Evolutionary conservation across 441 rosid species (phyloP).

Genomic region (Flueggea neowawraea): DNA sequence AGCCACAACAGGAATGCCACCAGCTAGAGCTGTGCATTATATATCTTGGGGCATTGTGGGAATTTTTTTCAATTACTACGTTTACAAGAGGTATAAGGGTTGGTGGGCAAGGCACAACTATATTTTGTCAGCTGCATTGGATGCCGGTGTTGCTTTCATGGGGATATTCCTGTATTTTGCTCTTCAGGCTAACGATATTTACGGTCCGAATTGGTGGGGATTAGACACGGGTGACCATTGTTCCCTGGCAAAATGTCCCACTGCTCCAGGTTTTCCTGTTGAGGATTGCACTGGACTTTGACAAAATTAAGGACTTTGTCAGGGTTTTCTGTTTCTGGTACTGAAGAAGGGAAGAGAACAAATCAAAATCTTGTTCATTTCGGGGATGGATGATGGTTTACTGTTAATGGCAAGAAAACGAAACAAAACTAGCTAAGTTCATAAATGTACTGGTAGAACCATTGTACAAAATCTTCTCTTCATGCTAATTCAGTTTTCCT

Average conservation of each 20-base stretch:
- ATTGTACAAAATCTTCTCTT: too few relatives aligned
- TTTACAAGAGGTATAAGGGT: conserved; percentile 50
- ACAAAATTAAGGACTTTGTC: neutral
- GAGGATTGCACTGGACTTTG: conserved; percentile 51
- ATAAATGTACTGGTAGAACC: too few relatives aligned
- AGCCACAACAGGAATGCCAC: conserved; percentile 47
- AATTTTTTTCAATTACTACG: conserved; percentile 55
- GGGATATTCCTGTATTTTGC: conserved; percentile 53
- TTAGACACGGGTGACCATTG: conserved; percentile 46
- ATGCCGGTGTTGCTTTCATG: conserved; percentile 76
- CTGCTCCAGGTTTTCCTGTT: conserved; percentile 53
- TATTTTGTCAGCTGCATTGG: conserved; percentile 69
- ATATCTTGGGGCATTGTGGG: conserved; percentile 69
- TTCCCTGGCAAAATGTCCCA: conserved; percentile 56
- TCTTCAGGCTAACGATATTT: conserved; percentile 44
- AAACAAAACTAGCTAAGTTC: too few relatives aligned
- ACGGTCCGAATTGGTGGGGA: conserved; percentile 78
- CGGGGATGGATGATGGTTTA: too few relatives aligned
- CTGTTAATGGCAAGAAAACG: too few relatives aligned
- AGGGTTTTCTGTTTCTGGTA: too few relatives aligned
- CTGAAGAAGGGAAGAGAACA: too few relatives aligned
- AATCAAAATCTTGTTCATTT: too few relatives aligned
- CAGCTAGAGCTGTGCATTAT: conserved; percentile 70
- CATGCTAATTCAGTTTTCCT: too few relatives aligned
- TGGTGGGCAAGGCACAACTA: conserved; percentile 92